phyloP scores from a whole-genome alignment of 441 rosid species.

The Eutrema salsugineum region DNA sequence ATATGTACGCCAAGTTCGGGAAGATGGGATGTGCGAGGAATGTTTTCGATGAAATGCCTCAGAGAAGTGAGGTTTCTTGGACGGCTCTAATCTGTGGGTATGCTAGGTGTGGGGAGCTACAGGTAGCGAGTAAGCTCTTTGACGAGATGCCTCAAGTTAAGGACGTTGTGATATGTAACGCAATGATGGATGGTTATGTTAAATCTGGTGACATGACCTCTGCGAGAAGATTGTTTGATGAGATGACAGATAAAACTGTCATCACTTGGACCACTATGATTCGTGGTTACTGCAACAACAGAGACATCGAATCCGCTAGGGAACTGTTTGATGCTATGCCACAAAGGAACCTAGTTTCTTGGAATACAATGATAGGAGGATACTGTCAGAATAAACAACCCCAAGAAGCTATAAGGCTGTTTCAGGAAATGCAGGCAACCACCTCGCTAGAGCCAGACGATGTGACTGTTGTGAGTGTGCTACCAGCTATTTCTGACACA shows the following conservation, averaged over 20 bases:
- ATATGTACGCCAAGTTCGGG: conserved; percentile 51
- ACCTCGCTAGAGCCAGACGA: conserved; percentile 42
- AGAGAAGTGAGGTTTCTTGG: conserved; percentile 58
- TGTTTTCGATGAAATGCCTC: conserved; percentile 49
- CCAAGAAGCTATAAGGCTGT: conserved; percentile 51
- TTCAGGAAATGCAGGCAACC: conserved; percentile 44
- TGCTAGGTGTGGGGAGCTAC: conserved; percentile 44
- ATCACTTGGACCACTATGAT: conserved; percentile 58
- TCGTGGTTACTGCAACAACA: conserved; percentile 43
- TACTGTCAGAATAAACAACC: conserved; percentile 50
- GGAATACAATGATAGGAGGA: conserved; percentile 59
- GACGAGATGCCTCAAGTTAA: conserved; percentile 46
- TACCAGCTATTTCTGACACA: conserved; percentile 56
- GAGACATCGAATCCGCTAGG: conserved; percentile 41
- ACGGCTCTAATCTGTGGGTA: conserved; percentile 66
- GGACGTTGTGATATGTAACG: conserved; percentile 42
- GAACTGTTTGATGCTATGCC: conserved; percentile 50
- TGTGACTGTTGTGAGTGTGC: conserved; percentile 46
- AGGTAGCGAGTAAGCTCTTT: conserved; percentile 42
- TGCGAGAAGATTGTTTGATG: conserved; percentile 42
- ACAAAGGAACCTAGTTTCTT: conserved; percentile 46
- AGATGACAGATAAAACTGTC: conserved; percentile 41
- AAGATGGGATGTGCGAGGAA: conserved; percentile 36
- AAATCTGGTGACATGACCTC: conserved; percentile 46
- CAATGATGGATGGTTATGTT: conserved; percentile 52